phyloP scores from a whole-genome alignment of 371 early-diverging fungal genomes.

The Rhizopus sp. region DNA sequence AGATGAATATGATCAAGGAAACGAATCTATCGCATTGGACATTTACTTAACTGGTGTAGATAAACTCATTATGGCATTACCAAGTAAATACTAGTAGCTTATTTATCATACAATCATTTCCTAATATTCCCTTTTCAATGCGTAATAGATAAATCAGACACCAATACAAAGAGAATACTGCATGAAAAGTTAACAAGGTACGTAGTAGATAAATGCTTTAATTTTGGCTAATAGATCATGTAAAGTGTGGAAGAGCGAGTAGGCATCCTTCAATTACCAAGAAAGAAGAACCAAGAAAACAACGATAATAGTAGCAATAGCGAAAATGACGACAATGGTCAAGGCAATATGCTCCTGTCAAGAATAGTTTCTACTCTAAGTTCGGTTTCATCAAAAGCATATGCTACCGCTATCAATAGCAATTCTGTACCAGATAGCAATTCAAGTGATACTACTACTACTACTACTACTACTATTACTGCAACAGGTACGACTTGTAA shows the following conservation, averaged over 20 bases:
- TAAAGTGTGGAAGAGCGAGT: slow-evolving; percentile 42
- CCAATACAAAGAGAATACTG: slow-evolving; percentile 25
- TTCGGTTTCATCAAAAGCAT: slow-evolving; percentile 12
- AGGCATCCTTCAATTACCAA: slow-evolving; percentile 26
- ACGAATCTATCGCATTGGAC: slow-evolving; percentile 50
- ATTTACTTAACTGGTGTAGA: slow-evolving; percentile 56
- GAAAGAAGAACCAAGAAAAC: slow-evolving; percentile 4
- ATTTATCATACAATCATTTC: not conserved
- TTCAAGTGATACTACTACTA: not conserved
- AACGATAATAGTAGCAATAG: not conserved
- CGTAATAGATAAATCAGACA: slow-evolving; percentile 33
- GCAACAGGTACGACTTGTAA: no score
- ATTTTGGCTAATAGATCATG: not conserved
- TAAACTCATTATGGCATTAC: slow-evolving; percentile 55
- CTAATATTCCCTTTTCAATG: not conserved
- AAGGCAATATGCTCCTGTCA: slow-evolving; percentile 5
- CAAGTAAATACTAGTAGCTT: slow-evolving; percentile 38
- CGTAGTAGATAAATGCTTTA: not conserved
- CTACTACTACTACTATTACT: no score
- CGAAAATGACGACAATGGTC: not conserved
- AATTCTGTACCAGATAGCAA: not conserved
- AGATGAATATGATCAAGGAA: slow-evolving; percentile 57
- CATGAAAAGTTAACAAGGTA: slow-evolving; percentile 13
- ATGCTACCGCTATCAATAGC: slow-evolving; percentile 12
- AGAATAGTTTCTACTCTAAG: slow-evolving; percentile 30